Conservation (phyloP, 2,329 filamentous ascomycete species). For the Neurospora sp. region DNA sequence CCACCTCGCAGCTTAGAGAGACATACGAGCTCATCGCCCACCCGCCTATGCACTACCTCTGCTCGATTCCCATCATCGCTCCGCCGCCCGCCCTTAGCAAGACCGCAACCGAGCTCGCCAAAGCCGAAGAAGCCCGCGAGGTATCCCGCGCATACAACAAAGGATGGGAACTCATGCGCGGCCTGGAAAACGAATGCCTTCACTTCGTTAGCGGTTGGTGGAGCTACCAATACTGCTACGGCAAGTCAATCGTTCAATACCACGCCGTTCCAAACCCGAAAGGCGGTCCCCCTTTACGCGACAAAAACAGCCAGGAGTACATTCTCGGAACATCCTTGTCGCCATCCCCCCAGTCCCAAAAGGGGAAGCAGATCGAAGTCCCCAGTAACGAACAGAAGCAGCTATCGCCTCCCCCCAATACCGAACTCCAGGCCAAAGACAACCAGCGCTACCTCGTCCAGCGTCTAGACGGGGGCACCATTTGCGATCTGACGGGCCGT, state of each 20-base stretch:
- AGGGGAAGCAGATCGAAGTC: constrained; percentile 15
- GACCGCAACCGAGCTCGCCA: constrained; percentile 56
- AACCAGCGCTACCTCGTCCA: constrained; percentile 83
- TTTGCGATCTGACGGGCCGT: constrained; percentile 77
- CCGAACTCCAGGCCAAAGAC: constrained; percentile 69
- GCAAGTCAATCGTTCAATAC: constrained; percentile 79
- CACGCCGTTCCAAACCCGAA: constrained; percentile 65
- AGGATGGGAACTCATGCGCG: constrained; percentile 70
- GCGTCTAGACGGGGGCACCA: constrained; percentile 66
- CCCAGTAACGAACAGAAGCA: constrained; percentile 10
- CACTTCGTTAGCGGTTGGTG: constrained; percentile 84
- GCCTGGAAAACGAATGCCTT: constrained; percentile 70
- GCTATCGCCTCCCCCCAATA: constrained; percentile 31
- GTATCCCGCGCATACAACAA: constrained; percentile 64
- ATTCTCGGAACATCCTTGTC: constrained; percentile 55
- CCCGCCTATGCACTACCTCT: constrained; percentile 65
- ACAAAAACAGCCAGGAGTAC: constrained; percentile 66
- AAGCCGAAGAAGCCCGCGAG: constrained; percentile 71
- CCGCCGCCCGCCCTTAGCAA: constrained; percentile 48
- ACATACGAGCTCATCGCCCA: constrained; percentile 69
- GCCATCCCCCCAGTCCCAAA: constrained; percentile 9
- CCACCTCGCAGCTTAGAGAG: constrained; percentile 26
- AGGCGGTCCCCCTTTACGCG: constrained; percentile 66
- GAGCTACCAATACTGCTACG: constrained; percentile 94
- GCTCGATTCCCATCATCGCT: constrained; percentile 66